Evolutionary conservation across 2,329 filamentous ascomycete genomes (phyloP).

Genomic region (Diplocarpon rosae): DNA sequence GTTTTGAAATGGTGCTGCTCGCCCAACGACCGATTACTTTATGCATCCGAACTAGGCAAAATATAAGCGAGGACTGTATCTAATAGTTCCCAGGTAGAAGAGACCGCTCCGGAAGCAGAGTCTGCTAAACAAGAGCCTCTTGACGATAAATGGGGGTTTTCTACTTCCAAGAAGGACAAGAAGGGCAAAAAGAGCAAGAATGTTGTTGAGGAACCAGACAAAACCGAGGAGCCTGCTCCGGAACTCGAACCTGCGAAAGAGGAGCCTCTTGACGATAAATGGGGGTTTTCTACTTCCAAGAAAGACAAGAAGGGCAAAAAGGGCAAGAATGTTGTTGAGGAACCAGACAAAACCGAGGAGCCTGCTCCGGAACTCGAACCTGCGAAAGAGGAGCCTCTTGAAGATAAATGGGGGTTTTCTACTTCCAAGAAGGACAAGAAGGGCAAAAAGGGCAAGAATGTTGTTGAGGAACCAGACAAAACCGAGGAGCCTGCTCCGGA

Average conservation of each 20-base stretch:
- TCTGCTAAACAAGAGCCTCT: conserved; percentile 11
- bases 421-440: conserved; percentile 30
- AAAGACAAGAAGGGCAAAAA: conserved; percentile 36
- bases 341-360: conserved; percentile 1
- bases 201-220: conserved; percentile 19
- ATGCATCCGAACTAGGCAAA: too few relatives aligned
- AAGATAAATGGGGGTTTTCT: conserved; percentile 31
- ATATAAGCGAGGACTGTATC: too few relatives aligned
- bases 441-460: conserved; percentile 30
- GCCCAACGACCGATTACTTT: too few relatives aligned
- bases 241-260: background rate
- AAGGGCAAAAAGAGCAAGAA: conserved; percentile 20
- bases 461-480: background rate
- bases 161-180: conserved; percentile 38
- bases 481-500: conserved; percentile 2
- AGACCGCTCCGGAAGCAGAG: conserved; percentile 3
- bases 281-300: conserved; percentile 25
- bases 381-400: conserved; percentile 12
- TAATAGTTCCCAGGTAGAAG: background rate
- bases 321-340: background rate
- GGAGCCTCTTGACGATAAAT: conserved; percentile 27
- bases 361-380: conserved; percentile 3
- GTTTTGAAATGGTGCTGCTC: too few relatives aligned
- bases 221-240: background rate
- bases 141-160: conserved; percentile 30